These are phyloP conservation scores for Ascobolus immersus DNA, from an alignment of 495 filamentous ascomycete species.

Conservation along the genomic window DNA sequence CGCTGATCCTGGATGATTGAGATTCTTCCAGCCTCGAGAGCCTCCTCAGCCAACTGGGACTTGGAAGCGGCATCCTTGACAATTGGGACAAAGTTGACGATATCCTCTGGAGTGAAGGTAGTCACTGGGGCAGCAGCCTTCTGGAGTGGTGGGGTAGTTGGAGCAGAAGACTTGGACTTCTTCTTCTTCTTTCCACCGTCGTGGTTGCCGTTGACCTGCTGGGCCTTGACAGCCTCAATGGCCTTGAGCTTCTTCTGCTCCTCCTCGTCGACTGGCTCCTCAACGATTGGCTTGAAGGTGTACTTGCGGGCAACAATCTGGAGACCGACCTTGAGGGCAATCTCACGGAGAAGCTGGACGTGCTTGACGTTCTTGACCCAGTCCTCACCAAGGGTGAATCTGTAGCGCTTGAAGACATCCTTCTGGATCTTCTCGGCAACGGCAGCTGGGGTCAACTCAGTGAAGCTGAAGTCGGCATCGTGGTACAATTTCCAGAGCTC, in stretches of 20 bases:
- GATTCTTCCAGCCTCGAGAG: constrained; percentile 80
- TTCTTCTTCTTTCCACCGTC: constrained; percentile 49
- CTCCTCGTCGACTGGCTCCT: too few species aligned
- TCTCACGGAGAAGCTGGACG: constrained; percentile 66
- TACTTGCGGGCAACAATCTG: constrained; percentile 71
- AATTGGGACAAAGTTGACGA: constrained; percentile 73
- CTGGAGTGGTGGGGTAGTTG: constrained; percentile 21
- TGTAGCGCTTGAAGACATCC: constrained; percentile 48
- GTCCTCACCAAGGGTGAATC: constrained; percentile 39
- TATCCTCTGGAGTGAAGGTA: constrained; percentile 60
- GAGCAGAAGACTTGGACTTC: constrained; percentile 27
- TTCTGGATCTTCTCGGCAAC: constrained; percentile 43
- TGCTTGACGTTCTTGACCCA: constrained; percentile 43
- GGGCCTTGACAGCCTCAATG: constrained; percentile 11
- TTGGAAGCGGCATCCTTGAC: constrained; percentile 61
- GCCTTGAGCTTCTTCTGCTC: constrained; percentile 9
- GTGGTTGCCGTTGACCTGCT: constrained; percentile 18
- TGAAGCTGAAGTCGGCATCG: constrained; percentile 61
- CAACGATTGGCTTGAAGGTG: constrained; percentile 29
- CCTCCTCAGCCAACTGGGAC: constrained; percentile 63
- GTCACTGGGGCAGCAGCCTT: constrained; percentile 21
- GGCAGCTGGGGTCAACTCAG: constrained; percentile 43
- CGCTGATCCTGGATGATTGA: constrained; percentile 85
- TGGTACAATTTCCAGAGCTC: constrained; percentile 46
- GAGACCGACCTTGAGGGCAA: constrained; percentile 70